These are phyloP conservation scores for Macrophomina pseudophaseolina DNA, from an alignment of 2,329 filamentous ascomycete species.

Conservation along the genomic window DNA sequence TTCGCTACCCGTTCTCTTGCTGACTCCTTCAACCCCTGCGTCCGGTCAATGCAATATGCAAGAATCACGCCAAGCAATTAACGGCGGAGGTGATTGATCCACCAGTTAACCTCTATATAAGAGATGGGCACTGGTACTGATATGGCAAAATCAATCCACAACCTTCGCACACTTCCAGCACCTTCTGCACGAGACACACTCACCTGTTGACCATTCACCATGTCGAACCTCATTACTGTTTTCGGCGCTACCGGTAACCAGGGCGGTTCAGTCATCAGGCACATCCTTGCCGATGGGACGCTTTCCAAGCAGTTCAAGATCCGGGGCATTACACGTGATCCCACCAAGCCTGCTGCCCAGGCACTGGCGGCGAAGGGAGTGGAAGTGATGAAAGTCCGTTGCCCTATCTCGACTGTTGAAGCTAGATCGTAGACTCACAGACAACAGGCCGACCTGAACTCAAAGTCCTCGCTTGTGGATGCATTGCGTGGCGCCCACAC, in stretches of 20 bases:
- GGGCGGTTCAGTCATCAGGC: constrained; percentile 59
- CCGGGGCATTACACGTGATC: constrained; percentile 62
- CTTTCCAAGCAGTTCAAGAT: constrained; percentile 43
- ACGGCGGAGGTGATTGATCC: too few species aligned
- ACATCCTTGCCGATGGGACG: constrained; percentile 37
- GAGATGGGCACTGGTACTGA: too few species aligned
- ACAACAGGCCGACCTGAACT: constrained; percentile 46
- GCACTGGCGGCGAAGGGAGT: constrained; percentile 53
- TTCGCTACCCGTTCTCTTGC: too few species aligned
- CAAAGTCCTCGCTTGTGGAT: constrained; percentile 31
- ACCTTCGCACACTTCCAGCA: too few species aligned
- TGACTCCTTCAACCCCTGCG: too few species aligned
- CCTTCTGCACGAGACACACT: too few species aligned
- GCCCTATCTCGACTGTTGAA: constrained; percentile 40
- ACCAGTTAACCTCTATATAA: too few species aligned
- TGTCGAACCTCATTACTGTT: constrained; percentile 57
- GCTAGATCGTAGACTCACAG: neutral
- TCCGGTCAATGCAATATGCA: too few species aligned
- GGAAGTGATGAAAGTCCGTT: constrained; percentile 56
- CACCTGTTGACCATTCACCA: neutral
- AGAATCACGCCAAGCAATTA: too few species aligned
- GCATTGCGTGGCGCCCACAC: constrained; percentile 34
- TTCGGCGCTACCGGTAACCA: constrained; percentile 66
- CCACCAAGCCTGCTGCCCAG: constrained; percentile 52
- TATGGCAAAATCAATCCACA: too few species aligned